Evolutionary conservation across 202 grass and related monocot species (phyloP), one percentile per base, ranked within the genome.

Genomic region (Miscanthus sacchariflorus): DNA sequence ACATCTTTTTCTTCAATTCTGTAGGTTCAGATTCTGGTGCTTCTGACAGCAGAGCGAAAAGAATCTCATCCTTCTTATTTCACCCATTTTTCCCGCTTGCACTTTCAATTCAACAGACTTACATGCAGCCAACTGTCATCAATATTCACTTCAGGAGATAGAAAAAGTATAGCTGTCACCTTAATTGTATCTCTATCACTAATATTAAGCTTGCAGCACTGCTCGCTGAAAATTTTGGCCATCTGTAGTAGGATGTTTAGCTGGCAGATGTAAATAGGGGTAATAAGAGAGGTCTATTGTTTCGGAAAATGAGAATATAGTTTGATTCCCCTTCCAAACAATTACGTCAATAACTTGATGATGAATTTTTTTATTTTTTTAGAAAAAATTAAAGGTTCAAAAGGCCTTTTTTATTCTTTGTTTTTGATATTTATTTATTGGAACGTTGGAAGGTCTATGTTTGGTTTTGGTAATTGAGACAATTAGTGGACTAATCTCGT

Each of bases 131-230:
- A 54, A 95, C 91, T 70, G 91, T 98, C 79, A 89, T 98, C 52
- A 98, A 98, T 89, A 86, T 98, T 74, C 96, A 98, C 93, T 92
- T 95, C 81, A 80, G 94, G 83, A 91, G 92, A 93, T 96, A 87
- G 90, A 76, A 74, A 83, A 46, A 13, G 17, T 88, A 54, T 86
- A 68, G 39, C 10, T 44, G 36, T 61, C 54, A 7, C 49, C 74
- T 76, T 70, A 77, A 35, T 45, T 91, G 86, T 91, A 82, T 78
- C 74, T 89, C 28, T 69, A 74, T 27, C 75, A 23, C 40, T 70
- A 28, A 30, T 52, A 68, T 52, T 17, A 56, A 80, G 25, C 43
- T 76, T 56, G 74, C 75, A 75, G 54, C 68, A 48, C 2, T 67
- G 42, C 43, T 78, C 9, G 21, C 17, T 68, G 56, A 72, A 82